phyloP scores from a whole-genome alignment of 2,329 filamentous ascomycete genomes.

The Stagonosporopsis vannaccii region DNA sequence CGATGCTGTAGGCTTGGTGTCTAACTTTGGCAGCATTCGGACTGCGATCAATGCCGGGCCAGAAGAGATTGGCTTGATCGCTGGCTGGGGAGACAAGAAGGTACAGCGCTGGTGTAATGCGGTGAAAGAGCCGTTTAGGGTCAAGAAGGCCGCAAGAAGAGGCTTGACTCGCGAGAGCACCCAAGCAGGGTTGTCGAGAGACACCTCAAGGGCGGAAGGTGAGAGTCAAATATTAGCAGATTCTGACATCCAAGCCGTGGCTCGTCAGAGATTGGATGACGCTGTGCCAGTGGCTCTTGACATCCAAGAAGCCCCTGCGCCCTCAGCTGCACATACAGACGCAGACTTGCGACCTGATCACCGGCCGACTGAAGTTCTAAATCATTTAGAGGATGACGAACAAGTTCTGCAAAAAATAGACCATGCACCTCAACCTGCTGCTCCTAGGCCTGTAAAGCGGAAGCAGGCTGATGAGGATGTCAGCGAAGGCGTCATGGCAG shows the following conservation, averaged over 20 bases:
- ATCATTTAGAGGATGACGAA: slow-evolving; percentile 52
- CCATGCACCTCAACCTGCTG: slow-evolving; percentile 8
- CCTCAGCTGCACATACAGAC: slow-evolving; percentile 32
- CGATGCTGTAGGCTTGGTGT: slow-evolving; percentile 87
- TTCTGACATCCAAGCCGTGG: slow-evolving; percentile 29
- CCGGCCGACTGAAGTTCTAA: slow-evolving; percentile 42
- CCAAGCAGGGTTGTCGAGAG: slow-evolving; percentile 31
- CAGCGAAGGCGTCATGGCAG: slow-evolving; percentile 66
- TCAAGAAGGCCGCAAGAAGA: slow-evolving; percentile 71
- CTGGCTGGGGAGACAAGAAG: slow-evolving; percentile 95
- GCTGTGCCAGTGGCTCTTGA: slow-evolving; percentile 40
- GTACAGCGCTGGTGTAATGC: slow-evolving; percentile 84
- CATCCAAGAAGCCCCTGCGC: slow-evolving; percentile 29
- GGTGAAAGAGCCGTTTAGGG: slow-evolving; percentile 84
- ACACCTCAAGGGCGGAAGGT: slow-evolving; percentile 37
- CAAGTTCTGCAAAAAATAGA: slow-evolving; percentile 53
- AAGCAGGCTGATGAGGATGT: slow-evolving; percentile 55
- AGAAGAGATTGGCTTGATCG: slow-evolving; percentile 84
- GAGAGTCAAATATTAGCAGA: slow-evolving; percentile 22
- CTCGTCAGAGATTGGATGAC: slow-evolving; percentile 40
- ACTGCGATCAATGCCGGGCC: slow-evolving; percentile 86
- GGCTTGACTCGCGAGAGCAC: slow-evolving; percentile 50
- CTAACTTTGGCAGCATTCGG: slow-evolving; percentile 87
- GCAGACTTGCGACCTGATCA: slow-evolving; percentile 48
- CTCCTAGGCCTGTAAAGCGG: slow-evolving; percentile 39